These are phyloP conservation scores for Hymenoscyphus salicellus DNA, from an alignment of 2,329 filamentous ascomycete genomes.

Conservation along the genomic window DNA sequence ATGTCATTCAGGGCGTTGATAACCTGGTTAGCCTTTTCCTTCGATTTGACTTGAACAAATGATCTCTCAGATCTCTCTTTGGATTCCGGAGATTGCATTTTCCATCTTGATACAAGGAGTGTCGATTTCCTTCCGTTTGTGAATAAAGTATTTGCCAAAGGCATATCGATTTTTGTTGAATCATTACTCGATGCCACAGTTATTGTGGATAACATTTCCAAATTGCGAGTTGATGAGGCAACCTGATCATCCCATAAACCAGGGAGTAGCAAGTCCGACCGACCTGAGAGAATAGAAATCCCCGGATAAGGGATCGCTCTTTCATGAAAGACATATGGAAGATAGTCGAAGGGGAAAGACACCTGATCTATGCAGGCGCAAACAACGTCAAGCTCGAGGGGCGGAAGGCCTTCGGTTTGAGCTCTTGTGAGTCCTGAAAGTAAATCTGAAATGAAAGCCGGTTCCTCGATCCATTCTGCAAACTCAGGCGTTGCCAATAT, in stretches of 20 bases:
- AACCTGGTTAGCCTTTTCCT: slow-evolving; percentile 21
- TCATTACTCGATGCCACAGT: slow-evolving; percentile 21
- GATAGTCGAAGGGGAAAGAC: slow-evolving; percentile 34
- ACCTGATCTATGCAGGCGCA: slow-evolving; percentile 57
- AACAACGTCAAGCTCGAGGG: slow-evolving; percentile 45
- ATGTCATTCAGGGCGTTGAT: slow-evolving; percentile 19
- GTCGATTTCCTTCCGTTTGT: slow-evolving; percentile 64
- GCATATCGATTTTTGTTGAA: slow-evolving; percentile 43
- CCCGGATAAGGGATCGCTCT: slow-evolving; percentile 34
- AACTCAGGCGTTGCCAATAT: slow-evolving; percentile 37
- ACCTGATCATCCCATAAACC: slow-evolving; percentile 41
- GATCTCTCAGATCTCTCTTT: neutral
- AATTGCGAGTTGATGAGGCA: neutral
- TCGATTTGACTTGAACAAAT: slow-evolving; percentile 16
- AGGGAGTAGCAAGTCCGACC: slow-evolving; percentile 43
- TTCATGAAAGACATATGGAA: neutral
- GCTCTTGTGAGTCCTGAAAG: slow-evolving; percentile 5
- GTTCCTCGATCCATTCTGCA: slow-evolving; percentile 32
- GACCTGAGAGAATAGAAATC: slow-evolving; percentile 54
- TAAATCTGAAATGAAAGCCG: slow-evolving; percentile 27
- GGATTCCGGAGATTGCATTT: neutral
- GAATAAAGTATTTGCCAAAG: slow-evolving; percentile 76
- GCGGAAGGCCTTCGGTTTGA: neutral
- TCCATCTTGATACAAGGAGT: slow-evolving; percentile 48
- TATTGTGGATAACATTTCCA: slow-evolving; percentile 23